Evolutionary conservation across 1,284 basidiomycete species (phyloP).

Genomic region (Papiliotrema flavescens): DNA sequence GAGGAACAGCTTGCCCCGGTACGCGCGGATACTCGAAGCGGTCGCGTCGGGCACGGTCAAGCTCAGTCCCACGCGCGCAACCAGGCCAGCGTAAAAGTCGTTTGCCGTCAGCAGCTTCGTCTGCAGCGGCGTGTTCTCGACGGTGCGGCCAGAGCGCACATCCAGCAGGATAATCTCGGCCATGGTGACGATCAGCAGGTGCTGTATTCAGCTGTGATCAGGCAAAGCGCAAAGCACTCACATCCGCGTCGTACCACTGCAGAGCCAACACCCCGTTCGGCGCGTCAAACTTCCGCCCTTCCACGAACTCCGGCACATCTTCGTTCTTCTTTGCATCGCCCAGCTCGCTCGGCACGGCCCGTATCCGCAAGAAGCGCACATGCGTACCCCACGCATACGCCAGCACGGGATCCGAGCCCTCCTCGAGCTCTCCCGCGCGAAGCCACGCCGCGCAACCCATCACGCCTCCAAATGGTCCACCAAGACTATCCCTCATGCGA

Average conservation of each 20-base stretch:
- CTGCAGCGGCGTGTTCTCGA: constrained; percentile 44
- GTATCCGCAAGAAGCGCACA: constrained; percentile 63
- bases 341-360: constrained; percentile 18
- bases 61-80: background rate
- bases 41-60: constrained; percentile 42
- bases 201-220: constrained; percentile 56
- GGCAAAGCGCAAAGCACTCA: constrained; percentile 19
- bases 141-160: constrained; percentile 47
- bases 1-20: constrained; percentile 87
- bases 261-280: constrained; percentile 47
- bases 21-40: constrained; percentile 69
- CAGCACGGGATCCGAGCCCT: constrained; percentile 58
- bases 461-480: constrained; percentile 51
- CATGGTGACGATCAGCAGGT: constrained; percentile 55
- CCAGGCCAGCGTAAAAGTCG: constrained; percentile 26
- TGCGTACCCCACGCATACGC: constrained; percentile 77
- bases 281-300: constrained; percentile 40
- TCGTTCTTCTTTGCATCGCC: constrained; percentile 11
- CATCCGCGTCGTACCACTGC: constrained; percentile 52
- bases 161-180: constrained; percentile 68
- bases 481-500: constrained; percentile 57
- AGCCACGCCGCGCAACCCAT: constrained; percentile 74
- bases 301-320: constrained; percentile 38
- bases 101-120: constrained; percentile 37
- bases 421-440: constrained; percentile 46